Evolutionary conservation across 805 yeast species (phyloP).

Genomic region (Ogataea thermomethanolica): DNA sequence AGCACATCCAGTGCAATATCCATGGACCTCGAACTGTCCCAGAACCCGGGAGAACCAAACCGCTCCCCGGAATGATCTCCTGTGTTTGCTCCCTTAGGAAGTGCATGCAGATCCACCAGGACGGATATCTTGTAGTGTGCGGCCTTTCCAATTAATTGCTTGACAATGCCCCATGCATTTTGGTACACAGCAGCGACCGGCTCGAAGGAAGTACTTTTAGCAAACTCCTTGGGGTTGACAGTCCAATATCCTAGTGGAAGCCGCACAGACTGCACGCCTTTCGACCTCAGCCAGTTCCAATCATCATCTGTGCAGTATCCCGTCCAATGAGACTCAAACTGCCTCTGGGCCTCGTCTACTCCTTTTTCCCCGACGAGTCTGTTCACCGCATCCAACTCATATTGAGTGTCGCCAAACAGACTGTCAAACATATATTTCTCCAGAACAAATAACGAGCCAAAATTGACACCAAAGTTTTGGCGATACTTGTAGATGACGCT

Average conservation of each 20-base stretch:
- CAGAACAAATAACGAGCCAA: slow-evolving; percentile 76
- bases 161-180: slow-evolving; percentile 70
- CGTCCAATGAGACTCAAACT: slow-evolving; percentile 64
- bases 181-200: slow-evolving; percentile 52
- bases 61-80: slow-evolving; percentile 79
- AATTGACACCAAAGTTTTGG: slow-evolving; percentile 75
- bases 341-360: slow-evolving; percentile 47
- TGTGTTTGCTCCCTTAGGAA: slow-evolving; percentile 91
- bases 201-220: slow-evolving; percentile 61
- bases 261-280: slow-evolving; percentile 76
- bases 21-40: slow-evolving; percentile 46
- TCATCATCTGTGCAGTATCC: slow-evolving; percentile 62
- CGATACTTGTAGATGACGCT: slow-evolving; percentile 56
- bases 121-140: slow-evolving; percentile 61
- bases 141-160: slow-evolving; percentile 58
- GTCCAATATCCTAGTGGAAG: slow-evolving; percentile 93
- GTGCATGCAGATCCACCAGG: slow-evolving; percentile 79
- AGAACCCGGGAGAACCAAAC: slow-evolving; percentile 59
- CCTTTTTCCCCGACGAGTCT: slow-evolving; percentile 48
- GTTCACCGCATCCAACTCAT: slow-evolving; percentile 72
- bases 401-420: slow-evolving; percentile 55
- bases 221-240: slow-evolving; percentile 59
- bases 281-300: slow-evolving; percentile 69
- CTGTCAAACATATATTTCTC: slow-evolving; percentile 76
- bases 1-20: slow-evolving; percentile 47